phyloP scores from a whole-genome alignment of 2,329 filamentous ascomycete species.

The Cladosporium colombiae region DNA sequence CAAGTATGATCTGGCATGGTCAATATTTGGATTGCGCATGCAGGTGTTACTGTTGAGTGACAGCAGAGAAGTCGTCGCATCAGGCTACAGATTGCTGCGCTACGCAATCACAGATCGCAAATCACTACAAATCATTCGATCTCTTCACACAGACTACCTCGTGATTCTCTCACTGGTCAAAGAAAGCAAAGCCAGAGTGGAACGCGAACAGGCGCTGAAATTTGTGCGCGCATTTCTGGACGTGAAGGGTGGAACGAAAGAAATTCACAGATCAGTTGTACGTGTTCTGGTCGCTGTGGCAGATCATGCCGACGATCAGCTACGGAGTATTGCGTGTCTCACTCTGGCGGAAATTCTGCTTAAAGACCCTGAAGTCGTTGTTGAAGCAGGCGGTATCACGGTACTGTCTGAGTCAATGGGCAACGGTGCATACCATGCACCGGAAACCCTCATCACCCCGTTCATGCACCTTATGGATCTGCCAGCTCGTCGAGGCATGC shows the following conservation, averaged over 20 bases:
- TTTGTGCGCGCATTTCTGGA: slow-evolving; percentile 94
- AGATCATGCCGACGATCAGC: slow-evolving; percentile 78
- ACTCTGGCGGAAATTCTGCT: slow-evolving; percentile 91
- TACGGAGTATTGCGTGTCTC: slow-evolving; percentile 88
- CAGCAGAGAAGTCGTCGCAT: slow-evolving; percentile 91
- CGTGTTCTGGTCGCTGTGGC: slow-evolving; percentile 89
- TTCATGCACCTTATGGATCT: slow-evolving; percentile 88
- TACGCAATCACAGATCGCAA: slow-evolving; percentile 91
- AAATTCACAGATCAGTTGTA: slow-evolving; percentile 83
- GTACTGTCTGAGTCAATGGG: slow-evolving; percentile 88
- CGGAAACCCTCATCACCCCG: slow-evolving; percentile 83
- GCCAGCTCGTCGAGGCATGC: slow-evolving; percentile 74
- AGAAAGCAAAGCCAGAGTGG: slow-evolving; percentile 93
- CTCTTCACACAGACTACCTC: slow-evolving; percentile 86
- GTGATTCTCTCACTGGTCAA: slow-evolving; percentile 92
- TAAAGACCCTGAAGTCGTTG: slow-evolving; percentile 76
- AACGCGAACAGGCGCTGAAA: slow-evolving; percentile 94
- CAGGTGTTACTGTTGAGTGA: slow-evolving; percentile 96
- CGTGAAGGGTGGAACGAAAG: slow-evolving; percentile 85
- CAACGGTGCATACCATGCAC: slow-evolving; percentile 88
- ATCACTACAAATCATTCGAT: slow-evolving; percentile 84
- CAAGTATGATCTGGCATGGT: slow-evolving; percentile 96
- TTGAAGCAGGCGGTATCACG: slow-evolving; percentile 80
- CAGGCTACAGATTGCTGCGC: slow-evolving; percentile 88
- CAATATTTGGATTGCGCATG: slow-evolving; percentile 88